Evolutionary conservation across 2,329 filamentous ascomycete genomes (phyloP).

Genomic region (Colletotrichum sp.): DNA sequence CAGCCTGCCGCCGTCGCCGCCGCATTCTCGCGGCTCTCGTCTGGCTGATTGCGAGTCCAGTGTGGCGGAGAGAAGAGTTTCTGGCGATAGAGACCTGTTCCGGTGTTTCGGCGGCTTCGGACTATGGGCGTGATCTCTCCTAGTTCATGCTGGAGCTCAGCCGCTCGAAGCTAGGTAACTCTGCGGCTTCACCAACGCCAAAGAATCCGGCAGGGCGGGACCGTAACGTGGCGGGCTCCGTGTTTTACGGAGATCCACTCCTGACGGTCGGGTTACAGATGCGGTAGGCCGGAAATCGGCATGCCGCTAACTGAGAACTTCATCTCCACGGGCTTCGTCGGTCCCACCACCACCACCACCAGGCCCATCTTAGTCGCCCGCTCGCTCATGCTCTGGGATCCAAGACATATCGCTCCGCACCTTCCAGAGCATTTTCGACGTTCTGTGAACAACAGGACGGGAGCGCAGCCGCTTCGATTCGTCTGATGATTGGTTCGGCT

Average conservation of each 20-base stretch:
- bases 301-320: conserved; percentile 1
- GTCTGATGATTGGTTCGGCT: conserved; percentile 6
- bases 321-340: background rate
- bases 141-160: background rate
- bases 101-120: background rate
- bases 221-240: conserved; percentile 6
- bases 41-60: background rate
- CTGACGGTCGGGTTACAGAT: background rate
- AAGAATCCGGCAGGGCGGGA: background rate
- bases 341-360: background rate
- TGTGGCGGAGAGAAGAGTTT: background rate
- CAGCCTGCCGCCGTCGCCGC: background rate
- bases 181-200: background rate
- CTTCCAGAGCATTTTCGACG: conserved; percentile 4
- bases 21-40: background rate
- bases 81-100: background rate
- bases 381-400: background rate
- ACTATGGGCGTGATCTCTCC: background rate
- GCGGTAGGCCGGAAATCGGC: conserved; percentile 9
- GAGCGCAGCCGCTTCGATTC: background rate
- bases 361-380: background rate
- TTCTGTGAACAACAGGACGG: background rate
- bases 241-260: conserved; percentile 14
- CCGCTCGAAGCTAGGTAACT: background rate
- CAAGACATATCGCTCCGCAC: background rate